Conservation (phyloP, 106 monocot species). For the Acorus gramineus region DNA sequence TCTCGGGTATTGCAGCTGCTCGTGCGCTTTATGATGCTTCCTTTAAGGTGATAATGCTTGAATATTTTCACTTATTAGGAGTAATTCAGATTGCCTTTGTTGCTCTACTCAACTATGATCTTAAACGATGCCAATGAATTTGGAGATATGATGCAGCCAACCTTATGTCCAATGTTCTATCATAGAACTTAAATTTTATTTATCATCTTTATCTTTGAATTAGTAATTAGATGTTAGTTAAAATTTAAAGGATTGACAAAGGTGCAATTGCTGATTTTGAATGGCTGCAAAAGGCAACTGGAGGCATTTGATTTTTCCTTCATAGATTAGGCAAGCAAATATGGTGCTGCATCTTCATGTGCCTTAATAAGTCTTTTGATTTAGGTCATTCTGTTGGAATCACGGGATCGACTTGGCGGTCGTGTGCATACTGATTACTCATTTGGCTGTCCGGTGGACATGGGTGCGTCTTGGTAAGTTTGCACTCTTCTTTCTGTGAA, state of each 20-base stretch:
- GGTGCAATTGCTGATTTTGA: no score
- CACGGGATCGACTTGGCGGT: conserved; percentile 79
- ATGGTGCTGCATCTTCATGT: not conserved
- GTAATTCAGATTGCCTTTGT: not conserved
- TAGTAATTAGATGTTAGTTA: no score
- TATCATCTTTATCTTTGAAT: no score
- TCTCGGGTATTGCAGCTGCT: conserved; percentile 92
- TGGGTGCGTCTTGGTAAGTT: conserved; percentile 92
- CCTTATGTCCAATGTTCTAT: no score
- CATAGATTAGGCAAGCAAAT: not conserved
- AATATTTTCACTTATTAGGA: conserved; percentile 2
- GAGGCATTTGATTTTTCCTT: not conserved
- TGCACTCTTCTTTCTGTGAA: not conserved
- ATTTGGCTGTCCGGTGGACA: conserved; percentile 94
- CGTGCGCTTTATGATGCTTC: conserved; percentile 74
- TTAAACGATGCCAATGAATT: no score
- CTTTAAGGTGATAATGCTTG: conserved; percentile 42
- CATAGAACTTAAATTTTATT: no score
- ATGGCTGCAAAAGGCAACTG: no score
- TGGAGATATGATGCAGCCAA: no score
- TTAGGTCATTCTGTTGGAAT: conserved; percentile 83
- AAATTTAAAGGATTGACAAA: no score
- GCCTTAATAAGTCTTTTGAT: not conserved
- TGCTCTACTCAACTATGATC: not conserved
- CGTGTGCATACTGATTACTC: conserved; percentile 89